Base-by-base conservation (phyloP, 208 protist species). In the Endotrypanum monterogeii region DNA sequence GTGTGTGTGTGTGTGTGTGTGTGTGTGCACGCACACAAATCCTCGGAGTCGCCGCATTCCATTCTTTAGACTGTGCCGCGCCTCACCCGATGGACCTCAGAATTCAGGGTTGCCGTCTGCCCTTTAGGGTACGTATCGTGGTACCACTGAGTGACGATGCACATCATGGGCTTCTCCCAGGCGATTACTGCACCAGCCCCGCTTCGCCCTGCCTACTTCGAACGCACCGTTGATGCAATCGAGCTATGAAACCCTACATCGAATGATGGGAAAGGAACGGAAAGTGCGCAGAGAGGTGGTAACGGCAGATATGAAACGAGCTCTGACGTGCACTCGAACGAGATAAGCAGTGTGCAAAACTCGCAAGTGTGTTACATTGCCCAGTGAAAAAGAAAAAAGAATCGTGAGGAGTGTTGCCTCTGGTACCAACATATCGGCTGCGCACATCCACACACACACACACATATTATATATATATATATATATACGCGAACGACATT, bases 161-260 rank as follows among this genome's bases (percentile, higher is more conserved):
- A 20, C 37, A 65, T 65, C 58, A 65, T 65, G 39, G 58, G 28
- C 32, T 52, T 20, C 44, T 7, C 39, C 39, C n/a, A 3, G 37
- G 7, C 46, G 35, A 32, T 23, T 51, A 11, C 35, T 44, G 20
- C 41, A 28, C 11, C 44, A 4, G 20, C 39, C 41, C n/a, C n/a
- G n/a, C n/a, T n/a, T n/a, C 39, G 18, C 44, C 44, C 20, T 18
- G 7, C 58, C 37, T 48, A 30, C 25, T 25, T 65, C 58, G 46
- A 65, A 28, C 58, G n/a, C n/a, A n/a, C 58, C 46, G 20, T 23
- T 46, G 37, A 46, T 32, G 44, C 5, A 52, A 25, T 52, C 37
- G 23, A 37, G 52, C 62, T 35, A n/a, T 68, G 62, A 18, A 35
- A 16, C 62, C 32, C 62, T 68, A 68, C 62, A 68, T 68, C 41